Base-by-base conservation (phyloP, 2,329 filamentous ascomycete genomes). In the Neopestalotiopsis sp. region DNA sequence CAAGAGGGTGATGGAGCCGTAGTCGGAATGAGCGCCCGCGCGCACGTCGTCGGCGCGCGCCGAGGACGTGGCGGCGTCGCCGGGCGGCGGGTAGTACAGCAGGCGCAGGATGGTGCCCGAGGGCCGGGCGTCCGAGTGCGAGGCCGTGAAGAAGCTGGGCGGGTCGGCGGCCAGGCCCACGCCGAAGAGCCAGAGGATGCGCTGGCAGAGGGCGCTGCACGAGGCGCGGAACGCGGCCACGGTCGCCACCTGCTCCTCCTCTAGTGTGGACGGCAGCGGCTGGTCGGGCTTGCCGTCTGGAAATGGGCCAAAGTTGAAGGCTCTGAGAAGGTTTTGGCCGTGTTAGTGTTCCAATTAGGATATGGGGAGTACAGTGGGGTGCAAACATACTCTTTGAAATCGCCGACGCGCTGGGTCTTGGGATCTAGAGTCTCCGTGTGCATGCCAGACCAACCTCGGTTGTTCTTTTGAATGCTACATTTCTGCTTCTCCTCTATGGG, bases 21-120 rank as follows among this genome's bases (percentile, higher is more conserved):
- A 97, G 82, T 98, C 95, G 4, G 92, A 95, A 80, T 98, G 95
- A 0, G 95, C 94, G 68, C 95, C 96, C 6, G 95, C 95, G 34
- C 95, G 91, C 70, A 98, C 89, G 75, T 95, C 93, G 67, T 83
- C 75, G 70, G 75, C 66, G 42, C 84, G 74, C 73, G 89, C 80
- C 12, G 78, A 75, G 7, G 84, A 84, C 9, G 80, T 75, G 61
- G 79, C 75, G 52, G 77, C 77, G 5, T 78, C 66, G 69, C 74
- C 73, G 7, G 85, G 82, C 1, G 89, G 86, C 0, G 92, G 92
- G 80, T 94, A 95, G 80, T 90, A 89, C 1, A 98, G 88, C 72
- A 93, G 85, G 38, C 93, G 90, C 14, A 94, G 84, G 75, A 88
- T 92, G 71, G 84, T 86, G 70, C 86, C 85, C 0, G 88, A 89